Percentiles rank a stretch among this genome's conserved stretches.
Conservation (phyloP, 2,329 filamentous ascomycete species). For the Daldinia sp. region DNA sequence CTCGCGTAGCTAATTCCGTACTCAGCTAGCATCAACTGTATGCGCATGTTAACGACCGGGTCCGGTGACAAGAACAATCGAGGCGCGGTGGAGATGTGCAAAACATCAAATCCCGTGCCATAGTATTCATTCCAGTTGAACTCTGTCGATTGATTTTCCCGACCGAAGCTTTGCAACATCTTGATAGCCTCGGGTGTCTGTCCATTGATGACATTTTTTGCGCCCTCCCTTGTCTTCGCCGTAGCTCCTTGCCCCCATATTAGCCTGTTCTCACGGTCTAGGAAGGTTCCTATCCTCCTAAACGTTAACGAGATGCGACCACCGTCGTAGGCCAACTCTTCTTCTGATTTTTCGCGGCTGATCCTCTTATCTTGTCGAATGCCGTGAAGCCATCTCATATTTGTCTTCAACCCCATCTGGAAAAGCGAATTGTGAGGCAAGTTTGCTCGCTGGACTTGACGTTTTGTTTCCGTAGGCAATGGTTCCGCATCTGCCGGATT, state of each 20-base stretch:
- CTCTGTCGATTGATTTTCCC: slow-evolving; percentile 77
- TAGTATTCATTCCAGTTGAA: slow-evolving; percentile 82
- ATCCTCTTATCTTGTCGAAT: slow-evolving; percentile 87
- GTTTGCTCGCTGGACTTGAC: slow-evolving; percentile 71
- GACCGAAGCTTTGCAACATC: slow-evolving; percentile 82
- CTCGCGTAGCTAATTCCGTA: slow-evolving; percentile 55
- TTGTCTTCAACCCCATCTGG: slow-evolving; percentile 80
- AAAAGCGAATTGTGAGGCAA: slow-evolving; percentile 92
- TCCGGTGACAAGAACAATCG: slow-evolving; percentile 61
- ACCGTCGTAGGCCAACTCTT: slow-evolving; percentile 76
- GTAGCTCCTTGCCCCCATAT: slow-evolving; percentile 96
- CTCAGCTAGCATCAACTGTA: slow-evolving; percentile 61
- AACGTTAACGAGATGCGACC: slow-evolving; percentile 93
- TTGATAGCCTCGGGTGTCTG: slow-evolving; percentile 69
- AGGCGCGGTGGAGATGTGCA: slow-evolving; percentile 67
- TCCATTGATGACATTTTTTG: slow-evolving; percentile 73
- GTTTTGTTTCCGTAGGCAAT: slow-evolving; percentile 46
- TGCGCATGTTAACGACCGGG: slow-evolving; percentile 56
- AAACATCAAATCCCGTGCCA: slow-evolving; percentile 82
- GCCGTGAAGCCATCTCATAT: slow-evolving; percentile 88
- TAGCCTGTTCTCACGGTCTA: slow-evolving; percentile 66
- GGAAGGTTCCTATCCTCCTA: slow-evolving; percentile 84
- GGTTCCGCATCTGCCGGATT: slow-evolving; percentile 36
- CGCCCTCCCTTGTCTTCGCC: slow-evolving; percentile 68
- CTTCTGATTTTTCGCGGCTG: slow-evolving; percentile 68